Conservation (phyloP, 495 filamentous ascomycete species). For the Penicillium nucicola region DNA sequence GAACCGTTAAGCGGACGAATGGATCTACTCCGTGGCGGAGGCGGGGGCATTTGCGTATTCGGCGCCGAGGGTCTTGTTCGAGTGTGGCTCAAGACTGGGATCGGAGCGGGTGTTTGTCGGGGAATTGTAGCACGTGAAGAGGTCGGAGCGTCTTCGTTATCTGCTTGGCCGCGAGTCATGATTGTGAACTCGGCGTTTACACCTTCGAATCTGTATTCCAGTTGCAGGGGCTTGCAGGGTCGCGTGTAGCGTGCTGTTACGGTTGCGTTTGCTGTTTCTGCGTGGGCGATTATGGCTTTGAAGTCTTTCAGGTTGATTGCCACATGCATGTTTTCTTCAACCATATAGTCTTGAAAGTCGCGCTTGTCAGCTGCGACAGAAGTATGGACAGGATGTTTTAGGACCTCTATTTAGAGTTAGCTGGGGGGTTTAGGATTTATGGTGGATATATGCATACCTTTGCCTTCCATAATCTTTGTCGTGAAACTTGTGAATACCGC, state of each 20-base stretch:
- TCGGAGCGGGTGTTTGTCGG: conserved; percentile 26
- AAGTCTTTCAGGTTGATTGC: conserved; percentile 94
- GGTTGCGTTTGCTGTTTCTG: conserved; percentile 66
- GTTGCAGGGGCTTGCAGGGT: conserved; percentile 78
- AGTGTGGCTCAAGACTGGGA: conserved; percentile 10
- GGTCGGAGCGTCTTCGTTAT: conserved; percentile 35
- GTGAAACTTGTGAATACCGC: conserved; percentile 91
- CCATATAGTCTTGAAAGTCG: conserved; percentile 81
- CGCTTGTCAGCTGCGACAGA: conserved; percentile 80
- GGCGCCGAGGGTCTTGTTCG: conserved; percentile 3
- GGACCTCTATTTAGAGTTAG: conserved; percentile 56
- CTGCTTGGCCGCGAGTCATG: conserved; percentile 87
- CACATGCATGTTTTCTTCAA: conserved; percentile 78
- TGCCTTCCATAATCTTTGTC: conserved; percentile 80
- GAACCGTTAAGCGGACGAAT: conserved; percentile 37
- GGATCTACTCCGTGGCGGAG: conserved; percentile 28
- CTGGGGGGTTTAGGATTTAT: neutral
- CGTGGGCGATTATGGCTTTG: conserved; percentile 83
- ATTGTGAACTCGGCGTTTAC: conserved; percentile 83
- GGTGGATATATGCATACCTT: conserved; percentile 50
- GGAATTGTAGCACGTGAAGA: conserved; percentile 30
- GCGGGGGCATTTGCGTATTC: conserved; percentile 31
- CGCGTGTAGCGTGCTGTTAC: conserved; percentile 76
- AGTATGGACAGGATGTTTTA: conserved; percentile 93
- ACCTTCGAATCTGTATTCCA: conserved; percentile 72